Evolutionary conservation across 768 basidiomycete species (phyloP), one percentile per base, ranked within the genome.

Genomic region (Leccinum aurantiacum): DNA sequence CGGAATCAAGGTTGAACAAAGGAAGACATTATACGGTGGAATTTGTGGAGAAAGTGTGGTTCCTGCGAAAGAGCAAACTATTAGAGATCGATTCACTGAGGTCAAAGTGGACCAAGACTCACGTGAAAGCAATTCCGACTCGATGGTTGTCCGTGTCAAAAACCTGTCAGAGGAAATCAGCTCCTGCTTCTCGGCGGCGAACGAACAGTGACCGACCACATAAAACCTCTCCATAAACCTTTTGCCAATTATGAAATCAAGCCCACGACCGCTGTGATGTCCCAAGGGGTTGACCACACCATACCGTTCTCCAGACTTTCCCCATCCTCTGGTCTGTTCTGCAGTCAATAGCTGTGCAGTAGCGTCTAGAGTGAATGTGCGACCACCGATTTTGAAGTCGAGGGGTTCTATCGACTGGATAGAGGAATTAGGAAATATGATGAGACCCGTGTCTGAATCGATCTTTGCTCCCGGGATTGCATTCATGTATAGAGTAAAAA

Each of bases 391-490:
- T 9, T 17, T 35, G 27, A 66, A 63, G 19, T 60, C 33, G 25
- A 67, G 58, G n/a, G 57, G 53, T 6, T 60, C 19, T 50, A 66
- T 63, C 15, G 3, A 14, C 0, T 37, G 5, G 25, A 66, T n/a
- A 19, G 66, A 66, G 5, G 54, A 25, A 5, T 13, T 2, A 13
- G 65, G 65, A 8, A 67, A 61, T 29, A 52, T 47, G 7, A 60
- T 1, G 33, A 63, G 35, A 27, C 59, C 57, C 11, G 37, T 44
- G 22, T 5, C 27, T 0, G 44, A 5, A 15, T 65, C 56, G 2
- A 53, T 2, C 5, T 33, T n/a, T n/a, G 65, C 56, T 8, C 59
- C 62, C 6, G 66, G 65, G 35, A 66, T 67, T 9, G 62, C 49
- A 6, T 22, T 7, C 29, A 57, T 27, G 58, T 67, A 67, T 15